Evolutionary conservation across 2,329 filamentous ascomycete genomes (phyloP), one percentile per base, ranked within the genome.

Genomic region (Trichoderma guizhouense): DNA sequence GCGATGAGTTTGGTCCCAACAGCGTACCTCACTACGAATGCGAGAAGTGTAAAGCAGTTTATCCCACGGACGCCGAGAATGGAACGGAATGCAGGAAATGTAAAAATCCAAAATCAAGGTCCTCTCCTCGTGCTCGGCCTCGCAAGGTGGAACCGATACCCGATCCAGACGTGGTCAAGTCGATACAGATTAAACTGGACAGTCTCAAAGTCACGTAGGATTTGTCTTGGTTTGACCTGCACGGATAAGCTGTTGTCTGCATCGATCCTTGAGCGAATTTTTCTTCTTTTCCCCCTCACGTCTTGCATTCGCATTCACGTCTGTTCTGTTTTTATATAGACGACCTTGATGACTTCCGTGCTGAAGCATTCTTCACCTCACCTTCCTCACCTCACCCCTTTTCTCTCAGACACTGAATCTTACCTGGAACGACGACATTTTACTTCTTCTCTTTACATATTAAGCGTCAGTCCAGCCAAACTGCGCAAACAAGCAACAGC

Each of bases 31-130:
- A 87, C 67, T 88, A 87, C 78, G 84, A 84, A 36, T 94, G 92
- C 79, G 86, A 90, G 75, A 82, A 86, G 68, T 94, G 92, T 82
- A 85, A 86, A 77, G 84, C 85, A 21, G 83, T 88, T 53, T 92
- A 89, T 79, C 84, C 86, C 0, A 78, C 82, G 1, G 80, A 83
- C 26, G 84, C 86, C 2, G 82, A 85, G 4, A 83, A 88, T 55
- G 86, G 86, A 7, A 84, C 84, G 7, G 81, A 82, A 43, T 94
- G 92, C 82, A 80, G 81, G 61, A 86, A 85, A 18, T 94, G 92
- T 77, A 83, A 85, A 1, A 87, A 91, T 76, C 81, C 85, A 72
- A 89, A 90, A 74, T 91, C 90, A 76, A 81, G 84, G 3, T 82
- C 85, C 68, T 93, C 90, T 76, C 84, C 85, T 18, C 85, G 91